These are phyloP conservation scores for Lunasporangiospora selenospora DNA, from an alignment of 192 early-diverging fungal genomes.

Conservation along the genomic window DNA sequence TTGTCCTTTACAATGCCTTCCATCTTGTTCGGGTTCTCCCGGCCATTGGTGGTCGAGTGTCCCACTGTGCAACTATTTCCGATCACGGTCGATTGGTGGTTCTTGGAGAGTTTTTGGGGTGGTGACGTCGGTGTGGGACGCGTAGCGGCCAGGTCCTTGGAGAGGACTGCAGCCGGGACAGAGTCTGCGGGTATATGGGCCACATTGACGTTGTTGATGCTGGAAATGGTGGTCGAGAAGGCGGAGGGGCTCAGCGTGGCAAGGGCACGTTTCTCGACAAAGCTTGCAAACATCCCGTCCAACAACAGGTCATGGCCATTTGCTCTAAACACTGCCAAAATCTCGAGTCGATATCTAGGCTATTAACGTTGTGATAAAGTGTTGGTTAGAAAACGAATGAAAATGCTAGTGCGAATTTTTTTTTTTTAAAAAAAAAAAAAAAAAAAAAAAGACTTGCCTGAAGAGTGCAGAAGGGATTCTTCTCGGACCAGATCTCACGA, in stretches of 20 bases:
- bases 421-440: not conserved
- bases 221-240: slow-evolving; percentile 13
- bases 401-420: not conserved
- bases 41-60: slow-evolving; percentile 10
- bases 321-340: slow-evolving; percentile 49
- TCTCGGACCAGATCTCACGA: slow-evolving; percentile 58
- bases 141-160: slow-evolving; percentile 11
- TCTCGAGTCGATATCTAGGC: slow-evolving; percentile 51
- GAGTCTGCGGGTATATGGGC: slow-evolving; percentile 38
- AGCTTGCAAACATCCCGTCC: slow-evolving; percentile 54
- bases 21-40: slow-evolving; percentile 29
- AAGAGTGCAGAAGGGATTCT: slow-evolving; percentile 56
- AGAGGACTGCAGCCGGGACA: slow-evolving; percentile 6
- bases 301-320: slow-evolving; percentile 49
- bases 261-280: slow-evolving; percentile 45
- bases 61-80: no score
- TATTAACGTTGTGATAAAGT: slow-evolving; percentile 9
- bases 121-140: not conserved
- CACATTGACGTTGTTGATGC: slow-evolving; percentile 23
- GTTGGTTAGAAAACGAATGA: not conserved
- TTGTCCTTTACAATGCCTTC: slow-evolving; percentile 24
- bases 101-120: not conserved
- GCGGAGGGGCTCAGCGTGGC: slow-evolving; percentile 21
- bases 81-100: not conserved
- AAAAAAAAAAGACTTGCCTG: slow-evolving; percentile 47